phyloP scores from a whole-genome alignment of 1,139 yeast genomes.

The Pichia sp. region DNA sequence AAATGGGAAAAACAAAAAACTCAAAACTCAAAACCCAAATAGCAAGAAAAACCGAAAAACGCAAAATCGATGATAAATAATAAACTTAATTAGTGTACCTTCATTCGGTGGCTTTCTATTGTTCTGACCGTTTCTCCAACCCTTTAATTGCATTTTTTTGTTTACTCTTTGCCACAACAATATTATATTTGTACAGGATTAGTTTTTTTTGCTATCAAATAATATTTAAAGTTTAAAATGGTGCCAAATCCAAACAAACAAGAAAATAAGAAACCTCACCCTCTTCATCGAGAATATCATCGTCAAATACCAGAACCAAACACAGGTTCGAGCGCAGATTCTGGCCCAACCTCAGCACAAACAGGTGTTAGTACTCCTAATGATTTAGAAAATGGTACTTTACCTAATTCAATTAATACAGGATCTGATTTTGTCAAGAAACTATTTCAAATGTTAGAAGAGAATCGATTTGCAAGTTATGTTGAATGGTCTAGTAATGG shows the following conservation, averaged over 20 bases:
- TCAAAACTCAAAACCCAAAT: too few relatives aligned
- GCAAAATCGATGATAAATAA: too few relatives aligned
- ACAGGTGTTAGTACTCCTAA: background rate
- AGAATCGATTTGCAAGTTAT: constrained; percentile 60
- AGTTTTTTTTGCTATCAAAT: too few relatives aligned
- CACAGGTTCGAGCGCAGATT: background rate
- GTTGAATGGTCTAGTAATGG: constrained; percentile 83
- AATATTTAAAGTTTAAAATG: background rate
- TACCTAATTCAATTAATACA: background rate
- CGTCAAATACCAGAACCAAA: background rate
- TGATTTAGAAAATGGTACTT: too few relatives aligned
- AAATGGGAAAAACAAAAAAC: too few relatives aligned
- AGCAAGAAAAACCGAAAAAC: too few relatives aligned
- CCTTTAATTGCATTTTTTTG: too few relatives aligned
- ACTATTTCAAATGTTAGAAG: constrained; percentile 77
- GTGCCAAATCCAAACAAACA: background rate
- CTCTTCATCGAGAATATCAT: background rate
- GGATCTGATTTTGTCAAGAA: constrained; percentile 69
- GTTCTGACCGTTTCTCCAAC: too few relatives aligned
- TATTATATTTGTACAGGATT: too few relatives aligned
- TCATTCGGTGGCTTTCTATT: too few relatives aligned
- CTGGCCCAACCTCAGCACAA: background rate
- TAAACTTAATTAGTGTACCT: too few relatives aligned
- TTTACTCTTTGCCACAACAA: too few relatives aligned
- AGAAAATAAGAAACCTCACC: background rate